Evolutionary conservation across 179 eudicot genomes (phyloP).

Genomic region (Corrigiola litoralis): DNA sequence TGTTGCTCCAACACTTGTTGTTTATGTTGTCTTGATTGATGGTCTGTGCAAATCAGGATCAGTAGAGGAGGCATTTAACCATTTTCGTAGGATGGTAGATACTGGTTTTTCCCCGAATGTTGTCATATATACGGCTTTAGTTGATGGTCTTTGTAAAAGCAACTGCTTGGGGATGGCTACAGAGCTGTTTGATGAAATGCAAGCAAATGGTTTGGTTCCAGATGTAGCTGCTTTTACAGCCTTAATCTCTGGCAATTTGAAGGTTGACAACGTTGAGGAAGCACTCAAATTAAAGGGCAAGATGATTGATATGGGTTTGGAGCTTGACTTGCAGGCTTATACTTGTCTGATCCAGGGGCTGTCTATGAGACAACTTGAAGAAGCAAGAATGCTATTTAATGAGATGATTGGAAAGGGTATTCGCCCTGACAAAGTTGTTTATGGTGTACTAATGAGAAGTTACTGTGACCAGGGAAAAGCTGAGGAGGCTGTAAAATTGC

Average conservation of each 20-base stretch:
- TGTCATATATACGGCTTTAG: constrained; percentile 66
- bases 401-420: constrained; percentile 80
- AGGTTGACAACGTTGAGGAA: constrained; percentile 65
- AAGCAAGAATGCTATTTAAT: constrained; percentile 58
- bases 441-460: constrained; percentile 51
- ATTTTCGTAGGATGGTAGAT: constrained; percentile 45
- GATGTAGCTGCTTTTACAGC: constrained; percentile 78
- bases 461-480: constrained; percentile 52
- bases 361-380: constrained; percentile 44
- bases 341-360: constrained; percentile 80
- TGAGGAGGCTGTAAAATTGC: constrained; percentile 69
- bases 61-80: constrained; percentile 56
- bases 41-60: constrained; percentile 79
- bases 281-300: constrained; percentile 51
- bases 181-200: constrained; percentile 68
- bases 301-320: constrained; percentile 59
- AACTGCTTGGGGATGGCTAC: constrained; percentile 51
- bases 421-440: constrained; percentile 70
- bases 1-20: constrained; percentile 54
- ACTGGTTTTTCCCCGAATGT: constrained; percentile 61
- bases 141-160: constrained; percentile 78
- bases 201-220: constrained; percentile 60
- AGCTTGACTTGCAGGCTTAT: constrained; percentile 73
- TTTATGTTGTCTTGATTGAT: constrained; percentile 63
- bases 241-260: constrained; percentile 69